Base-by-base conservation (phyloP, 371 early-diverging fungal genomes). In the Mortierella sp. region DNA sequence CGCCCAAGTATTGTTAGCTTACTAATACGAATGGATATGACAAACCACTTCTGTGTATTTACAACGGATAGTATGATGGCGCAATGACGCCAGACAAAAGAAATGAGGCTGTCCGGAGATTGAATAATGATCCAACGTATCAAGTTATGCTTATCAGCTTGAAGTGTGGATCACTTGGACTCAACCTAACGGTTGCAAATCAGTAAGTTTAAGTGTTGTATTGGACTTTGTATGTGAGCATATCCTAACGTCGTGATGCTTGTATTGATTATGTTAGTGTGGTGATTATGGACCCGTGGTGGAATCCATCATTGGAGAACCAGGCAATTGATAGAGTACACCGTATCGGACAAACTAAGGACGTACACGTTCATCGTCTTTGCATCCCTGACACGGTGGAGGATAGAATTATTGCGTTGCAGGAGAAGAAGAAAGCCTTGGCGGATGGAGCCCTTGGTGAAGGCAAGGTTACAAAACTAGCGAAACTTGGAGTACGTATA, bases 301-400 rank as follows among this genome's bases (percentile, higher is more conserved):
- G 95, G 94, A 95, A 95, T 79, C 95, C 95, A 6, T 92, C 94
- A 3, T 78, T 95, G 24, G 96, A 96, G 50, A 81, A 81, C 22
- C 93, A 93, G 76, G 93, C 94, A 3, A 91, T 92, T 55, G 95
- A 94, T 71, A 86, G 95, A 43, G 88, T 91, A 9, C 90, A 93
- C 64, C 85, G 95, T 10, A 85, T 94, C 22, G 94, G 94, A 6
- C 94, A 95, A 72, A 83, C 75, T 13, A 81, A 78, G 64, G 62
- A 64, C 21, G 90, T 90, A 19, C 60, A 69, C 33, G 86, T 89
- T 36, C 78, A 87, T 40, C 76, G 86, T n/a, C 76, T 89, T 11
- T 74, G 76, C 41, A 75, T 87, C 4, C 75, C 73, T 1, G 63
- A 84, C 10, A 85, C 87, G 1, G 82, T 89, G 0, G 89, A 89